Conservation (phyloP, 75 land plant species). For the Pinus taeda region DNA sequence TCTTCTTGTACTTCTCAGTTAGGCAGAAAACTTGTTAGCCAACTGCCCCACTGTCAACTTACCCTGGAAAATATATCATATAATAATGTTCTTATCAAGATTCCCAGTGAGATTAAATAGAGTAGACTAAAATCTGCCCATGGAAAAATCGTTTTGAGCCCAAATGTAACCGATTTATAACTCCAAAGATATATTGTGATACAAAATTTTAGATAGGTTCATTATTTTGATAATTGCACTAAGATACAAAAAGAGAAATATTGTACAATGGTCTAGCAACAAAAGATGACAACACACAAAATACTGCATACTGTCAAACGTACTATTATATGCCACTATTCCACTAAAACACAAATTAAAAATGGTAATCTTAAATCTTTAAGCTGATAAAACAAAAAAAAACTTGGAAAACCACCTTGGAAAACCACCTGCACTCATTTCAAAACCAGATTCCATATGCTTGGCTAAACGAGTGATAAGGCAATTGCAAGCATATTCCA, state of each 20-base stretch:
- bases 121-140: background rate
- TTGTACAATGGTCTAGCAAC: background rate
- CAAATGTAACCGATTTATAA: background rate
- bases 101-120: background rate
- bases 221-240: background rate
- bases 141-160: background rate
- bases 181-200: background rate
- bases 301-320: background rate
- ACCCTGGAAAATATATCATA: background rate
- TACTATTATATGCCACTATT: background rate
- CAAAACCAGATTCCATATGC: no score
- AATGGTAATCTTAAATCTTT: background rate
- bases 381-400: background rate
- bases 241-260: background rate
- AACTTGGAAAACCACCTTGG: no score
- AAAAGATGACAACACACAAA: background rate
- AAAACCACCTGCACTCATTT: no score
- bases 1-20: no score
- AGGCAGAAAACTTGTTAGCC: no score
- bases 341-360: background rate
- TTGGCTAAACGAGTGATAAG: no score
- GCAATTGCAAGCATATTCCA: no score
- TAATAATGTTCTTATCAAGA: constrained; percentile 1
- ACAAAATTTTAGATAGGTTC: background rate
- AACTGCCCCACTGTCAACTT: background rate